Conservation (phyloP, 108 stramenopile species). For the Cylindrotheca fusiformis region DNA sequence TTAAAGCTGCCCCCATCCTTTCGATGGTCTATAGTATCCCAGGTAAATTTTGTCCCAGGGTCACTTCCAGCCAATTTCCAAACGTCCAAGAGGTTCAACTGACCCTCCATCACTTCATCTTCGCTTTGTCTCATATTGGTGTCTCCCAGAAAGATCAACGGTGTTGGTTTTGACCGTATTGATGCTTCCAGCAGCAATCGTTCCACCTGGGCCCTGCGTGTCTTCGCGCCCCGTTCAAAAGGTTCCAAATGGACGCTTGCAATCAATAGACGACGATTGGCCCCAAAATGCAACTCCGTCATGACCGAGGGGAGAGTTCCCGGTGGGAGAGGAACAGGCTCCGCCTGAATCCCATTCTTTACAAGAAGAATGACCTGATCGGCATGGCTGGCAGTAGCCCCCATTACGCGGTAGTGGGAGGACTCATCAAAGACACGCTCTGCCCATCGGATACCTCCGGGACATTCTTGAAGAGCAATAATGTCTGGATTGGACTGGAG, state of each 20-base stretch:
- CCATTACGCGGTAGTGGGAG: constrained; percentile 1
- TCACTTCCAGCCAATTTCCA: constrained; percentile 24
- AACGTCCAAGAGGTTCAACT: constrained; percentile 12
- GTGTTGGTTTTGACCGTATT: background rate
- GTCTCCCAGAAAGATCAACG: constrained; percentile 20
- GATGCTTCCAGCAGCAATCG: background rate
- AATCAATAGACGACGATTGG: background rate
- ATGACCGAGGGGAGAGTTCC: constrained; percentile 4
- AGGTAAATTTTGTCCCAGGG: constrained; percentile 6
- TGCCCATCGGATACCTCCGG: background rate
- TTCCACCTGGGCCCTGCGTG: constrained; percentile 2
- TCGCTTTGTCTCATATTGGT: constrained; percentile 27
- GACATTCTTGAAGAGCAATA: constrained; percentile 23
- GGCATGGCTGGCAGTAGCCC: background rate
- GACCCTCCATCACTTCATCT: constrained; percentile 9
- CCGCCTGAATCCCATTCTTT: background rate
- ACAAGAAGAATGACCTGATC: constrained; percentile 9
- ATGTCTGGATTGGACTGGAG: constrained; percentile 5
- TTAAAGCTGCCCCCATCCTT: constrained; percentile 3
- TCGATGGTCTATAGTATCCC: constrained; percentile 23
- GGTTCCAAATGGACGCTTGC: constrained; percentile 22
- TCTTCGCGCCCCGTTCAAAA: background rate
- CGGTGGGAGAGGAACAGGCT: background rate
- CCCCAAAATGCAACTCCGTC: background rate
- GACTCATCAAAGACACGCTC: background rate